A percentile compares a stretch with the other conserved stretches of the same genome.
phyloP scores from a whole-genome alignment of 2,329 filamentous ascomycete genomes.

The Aspergillus chevalieri region DNA sequence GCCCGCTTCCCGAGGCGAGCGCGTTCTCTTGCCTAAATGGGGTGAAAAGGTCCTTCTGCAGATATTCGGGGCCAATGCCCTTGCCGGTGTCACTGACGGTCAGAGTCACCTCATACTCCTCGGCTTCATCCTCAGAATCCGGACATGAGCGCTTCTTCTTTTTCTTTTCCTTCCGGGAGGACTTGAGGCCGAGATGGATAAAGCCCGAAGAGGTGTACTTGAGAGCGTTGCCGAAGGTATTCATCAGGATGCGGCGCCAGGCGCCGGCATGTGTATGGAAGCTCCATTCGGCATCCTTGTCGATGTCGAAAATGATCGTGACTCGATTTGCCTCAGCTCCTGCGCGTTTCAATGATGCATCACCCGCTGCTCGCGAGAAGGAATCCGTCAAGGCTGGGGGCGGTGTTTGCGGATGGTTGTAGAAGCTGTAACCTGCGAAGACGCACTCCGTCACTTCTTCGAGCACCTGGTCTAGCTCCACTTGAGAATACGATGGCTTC shows the following conservation, averaged over 20 bases:
- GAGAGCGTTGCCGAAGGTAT: slow-evolving; percentile 13
- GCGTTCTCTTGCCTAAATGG: slow-evolving; percentile 57
- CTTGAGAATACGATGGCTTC: slow-evolving; percentile 1
- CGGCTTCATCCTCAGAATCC: not conserved
- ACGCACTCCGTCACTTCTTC: slow-evolving; percentile 15
- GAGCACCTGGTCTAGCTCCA: slow-evolving; percentile 10
- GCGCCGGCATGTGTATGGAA: slow-evolving; percentile 9
- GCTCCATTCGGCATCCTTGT: slow-evolving; percentile 3
- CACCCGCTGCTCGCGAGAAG: not conserved
- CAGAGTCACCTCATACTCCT: slow-evolving; percentile 10
- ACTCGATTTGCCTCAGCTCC: not conserved
- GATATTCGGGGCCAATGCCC: slow-evolving; percentile 21
- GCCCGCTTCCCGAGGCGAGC: slow-evolving; percentile 51
- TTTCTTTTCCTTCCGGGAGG: not conserved
- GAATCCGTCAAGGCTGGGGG: not conserved
- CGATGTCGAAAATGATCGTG: slow-evolving; percentile 10
- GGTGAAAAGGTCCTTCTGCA: slow-evolving; percentile 39
- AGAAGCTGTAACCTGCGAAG: slow-evolving; percentile 13
- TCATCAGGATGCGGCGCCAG: slow-evolving; percentile 12
- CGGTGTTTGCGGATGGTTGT: not conserved
- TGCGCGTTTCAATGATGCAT: not conserved
- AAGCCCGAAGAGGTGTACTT: slow-evolving; percentile 10
- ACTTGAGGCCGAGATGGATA: slow-evolving; percentile 6
- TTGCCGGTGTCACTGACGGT: slow-evolving; percentile 25
- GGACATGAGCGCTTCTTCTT: not conserved